phyloP scores from a whole-genome alignment of 495 filamentous ascomycete species.

The Talaromyces borbonicus region DNA sequence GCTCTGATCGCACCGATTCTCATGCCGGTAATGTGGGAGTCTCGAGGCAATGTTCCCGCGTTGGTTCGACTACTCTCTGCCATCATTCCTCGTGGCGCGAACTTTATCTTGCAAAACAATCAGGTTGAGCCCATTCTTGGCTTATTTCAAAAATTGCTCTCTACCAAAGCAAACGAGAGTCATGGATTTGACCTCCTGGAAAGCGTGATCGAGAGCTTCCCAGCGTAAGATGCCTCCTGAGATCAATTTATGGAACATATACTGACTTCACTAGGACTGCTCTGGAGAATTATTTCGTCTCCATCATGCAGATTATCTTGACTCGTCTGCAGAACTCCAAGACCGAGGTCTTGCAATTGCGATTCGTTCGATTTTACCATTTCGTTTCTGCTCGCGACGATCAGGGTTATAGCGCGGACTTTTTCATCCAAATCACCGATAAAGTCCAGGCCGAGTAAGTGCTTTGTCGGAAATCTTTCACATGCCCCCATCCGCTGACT shows the following conservation, averaged over 20 bases:
- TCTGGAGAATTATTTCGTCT: conserved; percentile 66
- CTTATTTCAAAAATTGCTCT: conserved; percentile 84
- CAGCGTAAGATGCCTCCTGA: conserved; percentile 41
- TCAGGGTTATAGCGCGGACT: conserved; percentile 79
- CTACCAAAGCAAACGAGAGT: conserved; percentile 61
- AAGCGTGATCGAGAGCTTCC: conserved; percentile 58
- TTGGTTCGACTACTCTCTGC: conserved; percentile 75
- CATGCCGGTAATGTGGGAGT: conserved; percentile 72
- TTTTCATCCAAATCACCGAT: conserved; percentile 72
- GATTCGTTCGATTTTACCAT: conserved; percentile 88
- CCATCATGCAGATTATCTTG: conserved; percentile 73
- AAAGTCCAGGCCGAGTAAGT: conserved; percentile 62
- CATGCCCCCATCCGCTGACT: conserved; percentile 14
- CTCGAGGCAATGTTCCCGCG: conserved; percentile 84
- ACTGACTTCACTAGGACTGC: conserved; percentile 38
- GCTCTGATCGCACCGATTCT: conserved; percentile 65
- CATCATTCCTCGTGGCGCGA: conserved; percentile 65
- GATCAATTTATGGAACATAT: not conserved
- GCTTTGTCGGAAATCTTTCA: not conserved
- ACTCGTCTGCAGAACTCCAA: conserved; percentile 66
- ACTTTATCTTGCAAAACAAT: conserved; percentile 61
- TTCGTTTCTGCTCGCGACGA: conserved; percentile 68
- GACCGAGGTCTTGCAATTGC: conserved; percentile 69
- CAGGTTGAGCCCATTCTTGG: conserved; percentile 73
- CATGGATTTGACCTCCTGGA: conserved; percentile 88